These are phyloP conservation scores for Cordia subcordata DNA, from an alignment of 257 asterid genomes.

Conservation along the genomic window DNA sequence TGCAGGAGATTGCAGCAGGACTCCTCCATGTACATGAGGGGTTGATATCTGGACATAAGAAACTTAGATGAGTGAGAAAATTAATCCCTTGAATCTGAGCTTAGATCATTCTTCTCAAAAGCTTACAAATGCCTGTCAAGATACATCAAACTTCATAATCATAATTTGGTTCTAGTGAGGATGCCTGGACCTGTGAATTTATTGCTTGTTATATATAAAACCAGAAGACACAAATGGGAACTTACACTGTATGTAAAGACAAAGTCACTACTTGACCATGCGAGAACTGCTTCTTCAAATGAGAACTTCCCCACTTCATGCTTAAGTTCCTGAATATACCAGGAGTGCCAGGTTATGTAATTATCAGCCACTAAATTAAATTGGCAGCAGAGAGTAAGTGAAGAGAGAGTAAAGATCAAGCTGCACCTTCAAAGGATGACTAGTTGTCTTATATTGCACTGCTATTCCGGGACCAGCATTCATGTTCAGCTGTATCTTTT, in stretches of 20 bases:
- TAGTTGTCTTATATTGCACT: constrained; percentile 50
- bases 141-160: not conserved
- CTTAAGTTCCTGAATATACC: constrained; percentile 45
- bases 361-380: not conserved
- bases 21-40: constrained; percentile 50
- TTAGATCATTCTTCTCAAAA: not conserved
- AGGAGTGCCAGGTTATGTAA: not conserved
- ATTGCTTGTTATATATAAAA: not conserved
- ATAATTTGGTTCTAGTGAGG: not conserved
- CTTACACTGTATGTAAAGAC: constrained; percentile 59
- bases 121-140: too few species aligned
- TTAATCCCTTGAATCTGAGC: constrained; percentile 5
- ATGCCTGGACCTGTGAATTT: constrained; percentile 1
- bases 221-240: constrained; percentile 8
- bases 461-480: constrained; percentile 65
- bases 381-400: constrained; percentile 3
- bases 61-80: constrained; percentile 8
- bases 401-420: constrained; percentile 12
- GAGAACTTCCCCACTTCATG: constrained; percentile 67
- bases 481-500: constrained; percentile 67
- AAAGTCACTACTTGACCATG: constrained; percentile 78
- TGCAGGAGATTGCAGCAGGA: constrained; percentile 66
- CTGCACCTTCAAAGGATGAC: constrained; percentile 87
- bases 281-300: constrained; percentile 67
- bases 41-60: constrained; percentile 49